These are phyloP conservation scores for Solanum paucissectum DNA, from an alignment of 257 asterid genomes.

Conservation along the genomic window DNA sequence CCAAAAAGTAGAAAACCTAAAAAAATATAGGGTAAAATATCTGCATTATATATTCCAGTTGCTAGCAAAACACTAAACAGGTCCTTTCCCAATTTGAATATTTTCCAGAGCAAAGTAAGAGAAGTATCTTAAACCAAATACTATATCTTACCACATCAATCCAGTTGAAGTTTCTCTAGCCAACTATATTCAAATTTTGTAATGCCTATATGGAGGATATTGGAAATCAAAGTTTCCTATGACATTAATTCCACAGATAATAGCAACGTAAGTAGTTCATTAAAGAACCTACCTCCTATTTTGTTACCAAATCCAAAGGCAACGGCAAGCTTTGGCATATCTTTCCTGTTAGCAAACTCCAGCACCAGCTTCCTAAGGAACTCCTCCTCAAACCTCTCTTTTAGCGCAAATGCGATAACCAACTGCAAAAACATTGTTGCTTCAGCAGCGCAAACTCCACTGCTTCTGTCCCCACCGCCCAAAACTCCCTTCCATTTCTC, in stretches of 20 bases:
- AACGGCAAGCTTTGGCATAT: conserved; percentile 17
- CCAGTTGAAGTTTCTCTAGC: background rate
- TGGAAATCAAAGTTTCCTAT: background rate
- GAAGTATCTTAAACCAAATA: background rate
- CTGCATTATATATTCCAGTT: background rate
- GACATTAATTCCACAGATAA: background rate
- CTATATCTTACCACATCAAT: background rate
- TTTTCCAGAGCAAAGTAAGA: background rate
- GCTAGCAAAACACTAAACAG: background rate
- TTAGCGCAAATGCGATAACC: conserved; percentile 9
- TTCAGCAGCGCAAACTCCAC: conserved; percentile 13
- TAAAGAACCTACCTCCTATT: conserved; percentile 7
- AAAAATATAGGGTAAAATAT: background rate
- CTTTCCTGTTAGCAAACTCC: conserved; percentile 13
- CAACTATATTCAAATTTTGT: background rate
- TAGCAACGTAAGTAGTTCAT: background rate
- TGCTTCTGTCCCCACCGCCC: conserved; percentile 5
- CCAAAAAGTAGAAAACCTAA: background rate
- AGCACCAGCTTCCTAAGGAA: conserved; percentile 11
- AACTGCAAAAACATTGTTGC: conserved; percentile 19
- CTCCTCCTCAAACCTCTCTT: conserved; percentile 14
- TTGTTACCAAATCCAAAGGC: conserved; percentile 14
- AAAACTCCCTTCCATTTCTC: conserved; percentile 18
- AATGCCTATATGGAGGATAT: background rate
- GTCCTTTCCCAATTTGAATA: background rate